Evolutionary conservation across 352 stramenopile species (phyloP), one percentile per base, ranked within the genome.

Genomic region (Globisporangium cederbergense): DNA sequence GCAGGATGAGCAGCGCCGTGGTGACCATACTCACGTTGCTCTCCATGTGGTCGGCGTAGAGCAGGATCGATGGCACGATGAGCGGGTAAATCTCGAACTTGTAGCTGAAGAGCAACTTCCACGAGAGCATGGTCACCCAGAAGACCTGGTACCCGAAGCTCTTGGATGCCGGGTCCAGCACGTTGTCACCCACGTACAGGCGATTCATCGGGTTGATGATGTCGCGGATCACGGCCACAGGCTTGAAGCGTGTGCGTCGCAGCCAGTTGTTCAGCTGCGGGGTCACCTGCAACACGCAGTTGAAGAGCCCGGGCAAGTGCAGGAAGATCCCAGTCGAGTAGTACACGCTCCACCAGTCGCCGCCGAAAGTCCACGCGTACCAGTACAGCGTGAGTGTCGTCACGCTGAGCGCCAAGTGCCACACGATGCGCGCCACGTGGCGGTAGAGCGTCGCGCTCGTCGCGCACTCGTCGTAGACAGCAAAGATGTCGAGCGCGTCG

Each of bases 101-200:
- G 79, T 99, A 99, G 60, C 94, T 98, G 73, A 99, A 99, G 69
- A 94, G 98, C 6, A 99, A 67, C 74, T 99, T 99, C 93, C 93
- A 99, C 30, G 79, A 74, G 25, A 99, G 79, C 66, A 99, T 86
- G 11, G 91, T 96, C 5, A 81, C 59, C 97, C 97, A 99, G 62
- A 98, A 99, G 49, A 98, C 79, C 55, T 98, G 83, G 72, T 99
- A 99, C 8, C 77, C 83, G 5, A 92, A 53, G 59, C 91, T 97
- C 65, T 91, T 84, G 4, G 81, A 90, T 43, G 95, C 90, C 5
- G 95, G 96, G 71, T 99, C 96, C 55, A 98, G 78, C 14, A 99
- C 91, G 65, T 98, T 97, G 71, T 99, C 98, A 42, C 91, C 95
- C 22, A 98, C 91, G 71, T 98, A 99, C 51, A 98, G 70, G 40